Conservation (phyloP, 805 yeast genomes). For the Wickerhamomyces mucosus region DNA sequence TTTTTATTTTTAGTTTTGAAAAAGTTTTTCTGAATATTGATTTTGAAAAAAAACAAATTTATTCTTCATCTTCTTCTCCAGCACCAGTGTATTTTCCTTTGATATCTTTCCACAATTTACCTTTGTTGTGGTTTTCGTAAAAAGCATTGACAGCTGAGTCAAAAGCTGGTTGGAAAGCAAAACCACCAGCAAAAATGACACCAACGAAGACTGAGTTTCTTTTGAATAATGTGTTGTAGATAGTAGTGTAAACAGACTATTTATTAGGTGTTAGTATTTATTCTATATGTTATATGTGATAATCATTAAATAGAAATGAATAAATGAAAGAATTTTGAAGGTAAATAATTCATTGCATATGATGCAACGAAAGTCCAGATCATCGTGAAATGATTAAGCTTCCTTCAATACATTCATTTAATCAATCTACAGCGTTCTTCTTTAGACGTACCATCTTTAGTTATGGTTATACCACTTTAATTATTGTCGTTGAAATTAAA, state of each 20-base stretch:
- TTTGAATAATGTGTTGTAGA: constrained; percentile 67
- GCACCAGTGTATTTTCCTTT: constrained; percentile 48
- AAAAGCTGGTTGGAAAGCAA: constrained; percentile 72
- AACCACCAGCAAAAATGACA: constrained; percentile 74
- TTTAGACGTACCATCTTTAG: too few species aligned
- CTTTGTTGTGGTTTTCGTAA: constrained; percentile 74
- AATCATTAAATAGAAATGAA: too few species aligned
- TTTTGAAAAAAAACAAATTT: constrained; percentile 9
- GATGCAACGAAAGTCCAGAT: not conserved
- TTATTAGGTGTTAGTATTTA: constrained; percentile 6
- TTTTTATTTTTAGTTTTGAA: too few species aligned
- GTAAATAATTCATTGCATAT: constrained; percentile 1
- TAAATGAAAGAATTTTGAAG: too few species aligned
- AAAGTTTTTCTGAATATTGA: too few species aligned
- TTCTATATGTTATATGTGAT: not conserved
- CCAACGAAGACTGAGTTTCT: constrained; percentile 88
- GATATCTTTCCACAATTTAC: constrained; percentile 80
- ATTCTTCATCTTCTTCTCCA: constrained; percentile 47
- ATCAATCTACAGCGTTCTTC: too few species aligned
- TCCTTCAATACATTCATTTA: too few species aligned
- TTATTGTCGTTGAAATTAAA: too few species aligned
- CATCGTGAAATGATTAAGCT: too few species aligned
- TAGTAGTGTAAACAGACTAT: constrained; percentile 33
- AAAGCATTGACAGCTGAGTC: constrained; percentile 58
- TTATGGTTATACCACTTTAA: too few species aligned